These are phyloP conservation scores for Nicotiana noctiflora DNA, from an alignment of 257 asterid genomes.

Conservation along the genomic window DNA sequence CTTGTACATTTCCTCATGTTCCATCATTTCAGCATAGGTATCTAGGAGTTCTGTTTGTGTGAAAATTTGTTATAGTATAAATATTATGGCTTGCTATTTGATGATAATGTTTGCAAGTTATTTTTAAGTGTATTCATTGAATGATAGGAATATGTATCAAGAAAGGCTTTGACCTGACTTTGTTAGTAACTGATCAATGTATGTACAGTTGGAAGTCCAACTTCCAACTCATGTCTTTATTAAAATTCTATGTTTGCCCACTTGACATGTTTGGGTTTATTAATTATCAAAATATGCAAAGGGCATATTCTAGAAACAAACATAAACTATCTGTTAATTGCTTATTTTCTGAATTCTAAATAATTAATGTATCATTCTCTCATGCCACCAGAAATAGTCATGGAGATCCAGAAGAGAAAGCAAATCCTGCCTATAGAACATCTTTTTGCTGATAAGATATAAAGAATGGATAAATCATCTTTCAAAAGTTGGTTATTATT, in stretches of 20 bases:
- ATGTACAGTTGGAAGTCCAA: slow-evolving; percentile 34
- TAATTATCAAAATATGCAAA: slow-evolving; percentile 3
- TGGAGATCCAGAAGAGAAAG: neutral
- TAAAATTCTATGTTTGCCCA: slow-evolving; percentile 11
- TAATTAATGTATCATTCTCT: neutral
- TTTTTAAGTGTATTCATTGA: too few species aligned
- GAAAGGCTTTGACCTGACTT: slow-evolving; percentile 15
- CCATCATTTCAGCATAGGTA: slow-evolving; percentile 6
- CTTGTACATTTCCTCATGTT: neutral
- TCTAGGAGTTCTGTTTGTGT: neutral
- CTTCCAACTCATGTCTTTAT: slow-evolving; percentile 22
- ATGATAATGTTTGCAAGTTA: neutral
- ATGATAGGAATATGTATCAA: neutral
- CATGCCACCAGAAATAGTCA: neutral
- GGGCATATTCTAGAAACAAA: slow-evolving; percentile 11
- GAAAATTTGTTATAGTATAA: neutral
- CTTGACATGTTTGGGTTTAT: slow-evolving; percentile 6
- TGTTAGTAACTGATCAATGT: neutral
- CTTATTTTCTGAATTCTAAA: neutral
- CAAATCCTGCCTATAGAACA: neutral
- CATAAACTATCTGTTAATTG: neutral
- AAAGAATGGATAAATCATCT: neutral
- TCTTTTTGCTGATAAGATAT: neutral
- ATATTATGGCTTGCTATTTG: neutral
- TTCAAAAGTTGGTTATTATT: neutral